Base-by-base conservation (phyloP, 495 filamentous ascomycete species). In the Lasiosphaeris hirsuta region DNA sequence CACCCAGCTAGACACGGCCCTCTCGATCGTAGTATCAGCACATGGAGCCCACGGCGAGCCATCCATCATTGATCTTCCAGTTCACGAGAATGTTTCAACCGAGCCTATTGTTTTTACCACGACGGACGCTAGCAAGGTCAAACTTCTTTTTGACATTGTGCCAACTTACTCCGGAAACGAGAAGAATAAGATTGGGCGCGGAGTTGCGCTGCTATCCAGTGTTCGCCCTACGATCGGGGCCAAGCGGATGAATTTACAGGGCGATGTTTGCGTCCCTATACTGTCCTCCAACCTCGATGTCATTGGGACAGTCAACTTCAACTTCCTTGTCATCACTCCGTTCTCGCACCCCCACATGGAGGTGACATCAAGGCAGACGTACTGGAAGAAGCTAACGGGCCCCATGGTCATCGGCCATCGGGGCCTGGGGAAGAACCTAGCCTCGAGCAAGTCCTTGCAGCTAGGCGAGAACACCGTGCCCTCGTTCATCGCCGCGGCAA, bases 341-440 rank as follows among this genome's bases (percentile, higher is more conserved):
- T 98, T 97, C 75, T 82, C 82, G 9, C 95, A 97, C 67, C 90
- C 90, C 3, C 93, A 94, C 51, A 93, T 97, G 88, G 85, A 87
- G 23, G 86, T 97, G 61, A 90, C 89, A 4, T 87, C 88, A 18
- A 80, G 92, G 47, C 88, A 92, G 66, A 97, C 93, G 6, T 98
- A 97, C 70, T 98, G 94, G 94, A 96, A 90, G 72, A 80, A 80
- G 63, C 47, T 79, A 56, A 71, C 75, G 10, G 71, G 73, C 13
- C 90, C 86, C 54, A 96, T 92, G 88, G 83, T 98, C 23, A 96
- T 97, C 61, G 94, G 94, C 23, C 94, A 98, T 72, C 84, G 94
- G 66, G 90, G 94, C 47, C 72, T 97, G 30, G 95, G 95, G 51
- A 96, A 97, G 78, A 99, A 99, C 67, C 79, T 88, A 50, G 78